Conservation (phyloP, 2,329 filamentous ascomycete species). For the Clonostachys solani region DNA sequence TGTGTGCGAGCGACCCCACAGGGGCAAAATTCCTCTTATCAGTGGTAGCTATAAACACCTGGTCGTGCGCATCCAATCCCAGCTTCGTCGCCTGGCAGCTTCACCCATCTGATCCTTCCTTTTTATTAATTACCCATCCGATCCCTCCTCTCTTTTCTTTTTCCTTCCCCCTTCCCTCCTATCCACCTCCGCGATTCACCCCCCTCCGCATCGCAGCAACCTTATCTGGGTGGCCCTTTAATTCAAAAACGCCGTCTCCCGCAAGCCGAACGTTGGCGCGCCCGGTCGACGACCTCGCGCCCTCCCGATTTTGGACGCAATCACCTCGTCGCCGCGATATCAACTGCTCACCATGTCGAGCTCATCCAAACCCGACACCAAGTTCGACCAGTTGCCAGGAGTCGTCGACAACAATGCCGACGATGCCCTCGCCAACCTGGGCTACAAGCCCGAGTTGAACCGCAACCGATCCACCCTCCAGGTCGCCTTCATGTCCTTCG, state of each 20-base stretch:
- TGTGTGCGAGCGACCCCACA: too few species aligned
- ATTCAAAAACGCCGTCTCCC: too few species aligned
- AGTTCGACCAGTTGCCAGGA: conserved; percentile 13
- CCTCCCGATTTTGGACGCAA: neutral
- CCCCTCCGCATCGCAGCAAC: too few species aligned
- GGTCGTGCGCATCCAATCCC: neutral
- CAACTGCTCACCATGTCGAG: neutral
- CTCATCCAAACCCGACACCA: conserved; percentile 11
- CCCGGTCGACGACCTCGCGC: neutral
- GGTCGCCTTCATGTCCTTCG: conserved; percentile 73
- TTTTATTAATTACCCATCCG: neutral
- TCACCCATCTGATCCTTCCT: neutral
- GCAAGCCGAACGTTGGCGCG: neutral
- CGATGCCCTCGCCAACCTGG: conserved; percentile 57
- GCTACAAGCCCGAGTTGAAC: conserved; percentile 61
- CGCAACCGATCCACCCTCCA: conserved; percentile 64
- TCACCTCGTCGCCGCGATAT: neutral
- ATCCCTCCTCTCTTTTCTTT: neutral
- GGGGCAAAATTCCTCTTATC: too few species aligned
- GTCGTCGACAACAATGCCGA: conserved; percentile 40
- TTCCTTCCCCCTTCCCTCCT: neutral
- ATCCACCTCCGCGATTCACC: neutral
- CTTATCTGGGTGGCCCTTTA: too few species aligned
- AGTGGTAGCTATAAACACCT: too few species aligned
- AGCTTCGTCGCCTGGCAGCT: neutral